Evolutionary conservation across 805 yeast species (phyloP), one percentile per base, ranked within the genome.

Genomic region (Tetrapisispora namnaoensis): DNA sequence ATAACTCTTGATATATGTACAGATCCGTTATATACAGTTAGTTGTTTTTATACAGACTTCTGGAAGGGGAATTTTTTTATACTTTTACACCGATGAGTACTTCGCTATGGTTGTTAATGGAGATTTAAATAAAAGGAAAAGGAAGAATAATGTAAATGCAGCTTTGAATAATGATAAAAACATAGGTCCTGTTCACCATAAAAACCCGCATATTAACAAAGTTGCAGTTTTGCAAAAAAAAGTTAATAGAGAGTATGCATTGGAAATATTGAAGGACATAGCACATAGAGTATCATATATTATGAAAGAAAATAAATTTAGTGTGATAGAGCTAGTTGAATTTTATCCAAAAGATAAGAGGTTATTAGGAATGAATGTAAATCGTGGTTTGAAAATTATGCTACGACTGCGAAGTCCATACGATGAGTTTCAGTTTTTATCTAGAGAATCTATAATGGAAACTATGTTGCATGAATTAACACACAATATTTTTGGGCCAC

Each of bases 401-500:
- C 59, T 91, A 11, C 64, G 97, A 50, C 68, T 91, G 35, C 70
- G 98, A 49, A 74, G 76, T 30, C 77, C 80, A 7, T 63, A 68
- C 20, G 77, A 83, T 55, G 73, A 72, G 24, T 56, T 57, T 32
- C 57, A 60, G 49, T 89, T 90, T 61, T 61, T 80, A 18, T 82
- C 89, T 1, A 68, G 82, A 65, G 73, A 79, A 3, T 80, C 80
- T 45, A 67, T 90, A 1, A 60, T 90, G 24, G 95, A 89, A 1
- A 88, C 96, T 0, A 77, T 89, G 80, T 69, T 91, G 5, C 98
- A 91, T 65, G 98, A 91, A 62, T 70, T 91, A 39, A 77, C 87
- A 1, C 98, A 91, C 62, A 90, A 88, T 62, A 61, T 72, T 20
- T 70, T 70, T 58, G 96, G 96, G 0, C 85, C 95, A 0, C 98